Conservation (phyloP, 2,329 filamentous ascomycete genomes). For the Verticillium alfalfae region DNA sequence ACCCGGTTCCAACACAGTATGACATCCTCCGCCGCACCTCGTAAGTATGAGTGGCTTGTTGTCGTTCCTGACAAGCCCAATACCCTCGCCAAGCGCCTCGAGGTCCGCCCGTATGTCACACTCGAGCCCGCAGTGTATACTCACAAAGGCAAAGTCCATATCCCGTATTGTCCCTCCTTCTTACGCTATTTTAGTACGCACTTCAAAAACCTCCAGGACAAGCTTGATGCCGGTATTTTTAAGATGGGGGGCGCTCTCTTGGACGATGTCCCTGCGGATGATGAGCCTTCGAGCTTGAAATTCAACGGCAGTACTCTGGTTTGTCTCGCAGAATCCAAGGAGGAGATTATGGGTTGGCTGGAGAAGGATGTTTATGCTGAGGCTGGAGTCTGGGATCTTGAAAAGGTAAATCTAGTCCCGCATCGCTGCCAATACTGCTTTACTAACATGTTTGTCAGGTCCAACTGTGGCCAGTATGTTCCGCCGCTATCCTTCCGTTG, state of each 20-base stretch:
- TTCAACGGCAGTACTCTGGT: conserved; percentile 73
- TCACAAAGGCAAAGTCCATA: too few relatives aligned
- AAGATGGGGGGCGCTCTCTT: conserved; percentile 67
- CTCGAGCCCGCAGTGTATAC: background rate
- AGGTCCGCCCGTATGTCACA: conserved; percentile 48
- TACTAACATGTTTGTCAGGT: conserved; percentile 21
- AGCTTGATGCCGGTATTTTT: conserved; percentile 48
- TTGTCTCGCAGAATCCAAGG: conserved; percentile 57
- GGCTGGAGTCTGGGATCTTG: conserved; percentile 74
- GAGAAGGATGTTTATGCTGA: conserved; percentile 68
- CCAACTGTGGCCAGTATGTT: conserved; percentile 42
- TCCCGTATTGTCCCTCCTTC: conserved; percentile 5
- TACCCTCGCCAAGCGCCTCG: conserved; percentile 53
- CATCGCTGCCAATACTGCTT: background rate
- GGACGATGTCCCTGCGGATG: conserved; percentile 58
- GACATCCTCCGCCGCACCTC: conserved; percentile 17
- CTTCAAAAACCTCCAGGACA: conserved; percentile 47
- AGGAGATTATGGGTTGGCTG: conserved; percentile 63
- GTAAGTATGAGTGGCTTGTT: conserved; percentile 61
- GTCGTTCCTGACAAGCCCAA: conserved; percentile 63
- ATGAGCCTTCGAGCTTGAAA: conserved; percentile 51
- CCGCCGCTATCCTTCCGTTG: background rate
- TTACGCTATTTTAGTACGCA: conserved; percentile 29
- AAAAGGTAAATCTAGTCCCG: conserved; percentile 42
- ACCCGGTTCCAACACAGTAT: conserved; percentile 14